A percentile compares a stretch with the other conserved stretches of the same genome.
These are phyloP conservation scores for Melocanna baccifera DNA, from an alignment of 176 grass and related monocot genomes.

Conservation along the genomic window DNA sequence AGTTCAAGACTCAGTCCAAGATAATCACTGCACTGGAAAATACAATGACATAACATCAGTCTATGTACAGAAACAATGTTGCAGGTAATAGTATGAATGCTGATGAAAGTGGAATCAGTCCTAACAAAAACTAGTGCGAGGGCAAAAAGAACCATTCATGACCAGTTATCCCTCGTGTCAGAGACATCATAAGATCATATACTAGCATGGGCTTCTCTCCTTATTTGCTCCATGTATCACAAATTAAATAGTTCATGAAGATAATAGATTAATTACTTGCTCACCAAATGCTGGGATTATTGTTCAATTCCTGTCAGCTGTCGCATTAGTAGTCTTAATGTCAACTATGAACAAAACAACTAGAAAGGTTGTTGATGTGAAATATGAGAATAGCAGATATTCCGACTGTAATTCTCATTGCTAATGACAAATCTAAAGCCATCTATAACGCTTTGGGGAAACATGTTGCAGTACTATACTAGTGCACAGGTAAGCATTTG, in stretches of 20 bases:
- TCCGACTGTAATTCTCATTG: background rate
- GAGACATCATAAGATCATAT: background rate
- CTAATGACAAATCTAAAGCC: background rate
- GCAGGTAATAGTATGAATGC: background rate
- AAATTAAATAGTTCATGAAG: background rate
- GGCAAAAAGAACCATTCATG: background rate
- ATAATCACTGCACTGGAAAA: conserved; percentile 89
- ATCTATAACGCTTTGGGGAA: conserved; percentile 3
- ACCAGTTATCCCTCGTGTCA: background rate
- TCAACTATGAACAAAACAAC: background rate
- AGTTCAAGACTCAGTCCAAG: conserved; percentile 96
- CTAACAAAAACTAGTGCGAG: background rate
- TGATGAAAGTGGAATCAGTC: background rate
- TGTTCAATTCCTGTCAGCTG: background rate
- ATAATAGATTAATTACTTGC: background rate
- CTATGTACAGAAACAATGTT: conserved; percentile 9
- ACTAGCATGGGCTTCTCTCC: background rate
- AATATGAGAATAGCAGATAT: conserved; percentile 13
- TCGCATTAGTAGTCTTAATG: background rate
- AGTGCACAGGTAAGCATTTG: conserved; percentile 5
- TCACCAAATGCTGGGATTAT: background rate
- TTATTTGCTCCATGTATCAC: background rate
- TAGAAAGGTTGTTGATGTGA: background rate
- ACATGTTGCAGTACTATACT: background rate
- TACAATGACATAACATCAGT: conserved; percentile 46